phyloP scores from a whole-genome alignment of 352 stramenopile genomes.

The Phytophthora sansomeana region DNA sequence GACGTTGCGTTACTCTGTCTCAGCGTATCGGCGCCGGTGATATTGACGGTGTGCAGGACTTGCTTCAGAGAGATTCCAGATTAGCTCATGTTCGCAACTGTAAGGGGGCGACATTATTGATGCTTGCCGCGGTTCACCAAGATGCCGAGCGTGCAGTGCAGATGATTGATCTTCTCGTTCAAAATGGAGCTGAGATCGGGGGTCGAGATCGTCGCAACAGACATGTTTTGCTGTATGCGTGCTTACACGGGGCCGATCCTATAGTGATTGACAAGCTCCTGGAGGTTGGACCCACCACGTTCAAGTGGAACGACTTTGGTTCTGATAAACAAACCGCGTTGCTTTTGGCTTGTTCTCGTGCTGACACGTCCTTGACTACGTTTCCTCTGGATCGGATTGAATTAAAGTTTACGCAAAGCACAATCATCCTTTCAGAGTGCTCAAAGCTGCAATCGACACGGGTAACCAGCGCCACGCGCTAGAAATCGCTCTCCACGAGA shows the following conservation, averaged over 20 bases:
- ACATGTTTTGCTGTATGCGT: slow-evolving; percentile 16
- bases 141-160: neutral
- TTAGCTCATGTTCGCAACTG: slow-evolving; percentile 18
- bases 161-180: slow-evolving; percentile 20
- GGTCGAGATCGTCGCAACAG: slow-evolving; percentile 4
- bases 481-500: slow-evolving; percentile 11
- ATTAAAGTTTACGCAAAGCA: slow-evolving; percentile 1
- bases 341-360: neutral
- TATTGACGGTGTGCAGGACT: slow-evolving; percentile 5
- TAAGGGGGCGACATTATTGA: slow-evolving; percentile 15
- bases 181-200: slow-evolving; percentile 8
- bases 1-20: neutral
- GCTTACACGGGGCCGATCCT: neutral
- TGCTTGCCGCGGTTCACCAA: slow-evolving; percentile 18
- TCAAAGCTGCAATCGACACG: slow-evolving; percentile 22
- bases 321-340: neutral
- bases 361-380: slow-evolving; percentile 9
- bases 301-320: neutral
- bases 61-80: slow-evolving; percentile 6
- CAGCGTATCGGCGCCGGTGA: neutral
- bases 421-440: slow-evolving; percentile 31
- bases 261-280: neutral
- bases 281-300: neutral
- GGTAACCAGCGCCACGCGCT: slow-evolving; percentile 17
- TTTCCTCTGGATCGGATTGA: slow-evolving; percentile 25